Evolutionary conservation across 305 asterid genomes (phyloP).

Genomic region (Coffea humblotiana): DNA sequence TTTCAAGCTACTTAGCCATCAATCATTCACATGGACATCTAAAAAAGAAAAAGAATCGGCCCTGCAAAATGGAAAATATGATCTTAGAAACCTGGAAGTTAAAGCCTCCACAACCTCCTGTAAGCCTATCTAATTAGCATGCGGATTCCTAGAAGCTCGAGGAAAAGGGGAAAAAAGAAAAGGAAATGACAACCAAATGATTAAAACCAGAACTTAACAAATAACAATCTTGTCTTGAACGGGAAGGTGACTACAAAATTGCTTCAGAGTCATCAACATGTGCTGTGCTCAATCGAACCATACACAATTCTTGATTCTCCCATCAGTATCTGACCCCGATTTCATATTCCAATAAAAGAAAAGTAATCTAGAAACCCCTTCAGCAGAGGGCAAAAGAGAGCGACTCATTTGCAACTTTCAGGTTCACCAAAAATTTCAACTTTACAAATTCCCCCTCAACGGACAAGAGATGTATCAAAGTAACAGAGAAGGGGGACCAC

Average conservation of each 20-base stretch:
- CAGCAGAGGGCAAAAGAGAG: background rate
- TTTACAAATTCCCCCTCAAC: background rate
- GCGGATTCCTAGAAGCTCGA: background rate
- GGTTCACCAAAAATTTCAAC: background rate
- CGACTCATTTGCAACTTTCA: background rate
- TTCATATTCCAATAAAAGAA: conserved; percentile 5
- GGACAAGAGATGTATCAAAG: background rate
- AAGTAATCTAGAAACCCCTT: background rate
- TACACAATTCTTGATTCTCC: conserved; percentile 12
- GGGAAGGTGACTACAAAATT: conserved; percentile 8
- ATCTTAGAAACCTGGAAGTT: background rate
- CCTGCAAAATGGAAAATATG: background rate
- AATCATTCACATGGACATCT: too few species aligned
- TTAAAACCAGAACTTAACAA: background rate
- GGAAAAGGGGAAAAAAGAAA: background rate
- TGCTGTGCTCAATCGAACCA: background rate
- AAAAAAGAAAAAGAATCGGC: background rate
- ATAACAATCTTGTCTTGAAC: background rate
- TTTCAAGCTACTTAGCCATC: too few species aligned
- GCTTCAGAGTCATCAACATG: conserved; percentile 1
- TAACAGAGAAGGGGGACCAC: background rate
- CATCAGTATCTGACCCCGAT: background rate
- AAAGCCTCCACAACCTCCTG: background rate
- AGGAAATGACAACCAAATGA: background rate
- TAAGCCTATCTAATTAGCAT: background rate